Base-by-base conservation (phyloP, 352 stramenopile species). In the Phytophthora kernoviae region DNA sequence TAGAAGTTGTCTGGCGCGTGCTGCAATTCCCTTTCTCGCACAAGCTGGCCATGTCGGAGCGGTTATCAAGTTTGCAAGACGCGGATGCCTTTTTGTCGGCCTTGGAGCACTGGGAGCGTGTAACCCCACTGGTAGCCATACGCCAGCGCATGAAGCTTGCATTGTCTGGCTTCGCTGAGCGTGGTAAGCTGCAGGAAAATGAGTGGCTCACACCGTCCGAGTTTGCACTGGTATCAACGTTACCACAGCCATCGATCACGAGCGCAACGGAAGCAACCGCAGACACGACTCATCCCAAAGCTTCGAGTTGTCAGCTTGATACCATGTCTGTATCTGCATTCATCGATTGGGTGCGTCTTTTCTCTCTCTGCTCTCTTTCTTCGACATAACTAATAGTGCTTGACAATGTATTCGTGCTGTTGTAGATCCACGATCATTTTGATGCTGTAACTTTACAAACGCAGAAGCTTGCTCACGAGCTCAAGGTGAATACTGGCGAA, bases 21-120 rank as follows among this genome's bases (percentile, higher is more conserved):
- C 63, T 91, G 24, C 79, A 86, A 34, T 86, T 91, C 21, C 79
- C 82, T 1, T 91, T 85, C 37, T 84, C 75, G 3, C 60, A 71
- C 37, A 82, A 83, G 39, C 54, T 91, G 20, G 32, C 68, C 9
- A 91, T 91, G 82, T 62, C 88, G 18, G 79, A 90, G 37, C 84
- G 84, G 20, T 73, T 86, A 22, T 81, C 80, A 4, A 72, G 72
- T 4, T n/a, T 79, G 15, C 65, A 81, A 40, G 77, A 87, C 21
- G 59, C 75, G 0, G 75, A 85, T 10, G 60, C 60, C 0, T 70
- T 92, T 18, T 41, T 75, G 14, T 62, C 47, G 0, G 78, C 65
- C 5, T 46, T 92, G 4, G 45, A 50, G 1, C 60, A 75, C 22
- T 92, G 79, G 82, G 82, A 90, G 53, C 70, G 74, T 10, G 70